Evolutionary conservation across 1,139 yeast species (phyloP), one percentile per base, ranked within the genome.

Genomic region (Geotrichum carabidarum): DNA sequence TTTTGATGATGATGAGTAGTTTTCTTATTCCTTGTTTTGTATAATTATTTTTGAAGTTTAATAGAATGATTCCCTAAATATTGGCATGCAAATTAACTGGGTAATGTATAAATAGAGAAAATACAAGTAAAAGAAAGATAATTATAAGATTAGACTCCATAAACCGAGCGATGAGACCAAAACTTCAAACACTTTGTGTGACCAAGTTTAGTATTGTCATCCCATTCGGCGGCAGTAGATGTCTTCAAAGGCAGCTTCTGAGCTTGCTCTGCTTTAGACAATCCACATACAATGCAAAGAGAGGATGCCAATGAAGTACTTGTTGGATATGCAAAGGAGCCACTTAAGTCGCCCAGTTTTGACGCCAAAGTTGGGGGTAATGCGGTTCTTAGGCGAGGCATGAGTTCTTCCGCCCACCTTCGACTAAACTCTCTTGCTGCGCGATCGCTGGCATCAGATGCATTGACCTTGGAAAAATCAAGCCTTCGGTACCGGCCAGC

Each of bases 401-500:
- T 50, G 15, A 55, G 42, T 37, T 55, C 58, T 18, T 46, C 43
- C 1, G 53, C 44, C 54, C 53, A 55, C 4, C 44, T 14, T 8
- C 58, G 37, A 8, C 37, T 48, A 37, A 47, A 43, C 38, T 55
- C 58, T 6, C 58, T 46, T 2, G 58, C 50, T 18, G 50, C 46
- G 15, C 55, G 53, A 32, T 55, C 58, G 17, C 51, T 41, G 3
- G 51, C 42, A 11, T 46, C 22, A 15, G 57, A 59, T 35, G 56
- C 15, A 44, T 50, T 7, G 17, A 37, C 2, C 22, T 22, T 34
- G 14, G 48, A 12, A 15, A 8, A 15, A 12, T 17, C 8, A 8
- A 9, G 9, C 18, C 55, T 55, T 3, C 67, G 59, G 36, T 59
- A 47, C 11, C 69, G 56, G 6, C 69, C 69, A 12, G 64, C 63